Base-by-base conservation (phyloP, 345 rosid species). In the Sonneratia caseolaris region DNA sequence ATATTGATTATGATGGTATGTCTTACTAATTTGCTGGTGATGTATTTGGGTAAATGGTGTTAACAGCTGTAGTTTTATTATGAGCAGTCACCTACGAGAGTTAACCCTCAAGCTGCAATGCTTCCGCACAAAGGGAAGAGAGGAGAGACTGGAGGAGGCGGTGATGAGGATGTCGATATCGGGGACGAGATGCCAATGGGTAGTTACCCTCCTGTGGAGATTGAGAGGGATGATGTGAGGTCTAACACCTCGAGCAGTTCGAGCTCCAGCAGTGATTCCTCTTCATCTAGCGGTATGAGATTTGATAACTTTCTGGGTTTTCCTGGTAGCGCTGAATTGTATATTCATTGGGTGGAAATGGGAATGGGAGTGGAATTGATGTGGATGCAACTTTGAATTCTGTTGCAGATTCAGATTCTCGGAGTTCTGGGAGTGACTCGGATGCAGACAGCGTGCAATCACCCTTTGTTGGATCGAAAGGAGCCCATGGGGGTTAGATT, bases 141-240 rank as follows among this genome's bases (percentile, higher is more conserved):
- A 36, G 76, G 73, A 36, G 80, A 78, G 19, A 73, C 74, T 65
- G 79, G 71, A 10, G 66, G 66, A 27, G 66, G 38, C 43, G 80
- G 72, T 38, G 83, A 84, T 35, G 87, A 84, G 68, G 85, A 84
- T 65, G 87, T 84, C n/a, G 87, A 84, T 79, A 84, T 84, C 24
- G 87, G 83, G 16, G 87, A 84, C 49, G 87, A 84, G 42, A 70
- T 76, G 51, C 85, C 83, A 2, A 64, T 66, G 69, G 75, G 79
- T 21, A 70, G 75, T 35, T 84, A 75, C 42, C 82, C 85, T 6
- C 77, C 83, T 0, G 87, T 84, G 64, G 87, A 79, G 82, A 84
- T 84, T n/a, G 87, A 79, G 70, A 76, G 78, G 22, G 85, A 84
- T 66, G 85, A 84, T 67, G 73, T 72, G 21, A 64, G 69, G 61